Base-by-base conservation (phyloP, 2,329 filamentous ascomycete species). In the Fusarium subtropicale region DNA sequence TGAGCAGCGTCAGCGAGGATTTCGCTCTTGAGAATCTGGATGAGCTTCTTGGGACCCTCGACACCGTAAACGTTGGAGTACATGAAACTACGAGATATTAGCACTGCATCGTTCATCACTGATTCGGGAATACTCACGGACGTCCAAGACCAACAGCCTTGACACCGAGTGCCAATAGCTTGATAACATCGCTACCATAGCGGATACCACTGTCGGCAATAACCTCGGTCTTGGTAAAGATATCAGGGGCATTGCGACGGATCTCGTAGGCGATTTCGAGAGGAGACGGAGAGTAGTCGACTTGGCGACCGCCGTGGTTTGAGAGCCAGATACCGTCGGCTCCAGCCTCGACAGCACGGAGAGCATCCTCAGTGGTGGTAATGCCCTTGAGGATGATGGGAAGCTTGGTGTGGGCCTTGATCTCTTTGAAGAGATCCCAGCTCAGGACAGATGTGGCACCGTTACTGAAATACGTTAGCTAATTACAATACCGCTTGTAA, bases 1-100 rank as follows among this genome's bases (percentile, higher is more conserved):
- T 81, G 76, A 20, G 75, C 76, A 44, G 75, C 79, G 50, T 81
- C 79, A 4, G 73, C 64, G 28, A 74, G 57, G 31, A 85, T 78
- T 76, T 86, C 84, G 39, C 79, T 77, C 78, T 84, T 85, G 62
- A 86, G 75, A 22, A 86, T 80, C 53, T 82, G 73, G 54, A 85
- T 82, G 8, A 79, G 79, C 75, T 80, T 81, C 56, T 75, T 76
- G 5, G 86, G 83, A 24, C 85, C 85, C 24, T 81, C 79, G 7
- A 78, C 75, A 5, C 85, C 85, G 68, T 83, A 87, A 38, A 81
- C 74, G 68, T 86, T 85, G 50, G 83, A 80, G 71, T 81, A 87
- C 82, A 87, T 84, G 71, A 84, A 79, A 1, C 74, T 74, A 4
- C 0, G 16, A 15, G 1, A 12, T 4, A 20, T 68, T 13, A 60